phyloP scores from a whole-genome alignment of 2,329 filamentous ascomycete species.

The Fusarium compactum region DNA sequence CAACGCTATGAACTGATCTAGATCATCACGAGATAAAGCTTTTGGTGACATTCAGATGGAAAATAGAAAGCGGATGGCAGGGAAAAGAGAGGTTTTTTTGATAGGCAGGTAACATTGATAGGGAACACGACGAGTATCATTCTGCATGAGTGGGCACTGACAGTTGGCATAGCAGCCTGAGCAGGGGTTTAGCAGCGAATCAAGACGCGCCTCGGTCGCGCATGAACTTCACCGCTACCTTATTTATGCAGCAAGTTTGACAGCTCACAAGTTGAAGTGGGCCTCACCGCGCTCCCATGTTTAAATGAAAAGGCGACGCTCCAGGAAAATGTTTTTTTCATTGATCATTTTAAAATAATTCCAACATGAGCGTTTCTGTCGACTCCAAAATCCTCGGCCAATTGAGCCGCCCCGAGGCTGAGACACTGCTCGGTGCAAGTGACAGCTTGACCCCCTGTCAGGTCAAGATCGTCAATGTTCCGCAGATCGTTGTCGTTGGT shows the following conservation, averaged over 20 bases:
- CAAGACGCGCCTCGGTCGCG: neutral
- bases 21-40: neutral
- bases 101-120: neutral
- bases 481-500: neutral
- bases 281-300: neutral
- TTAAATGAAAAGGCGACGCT: neutral
- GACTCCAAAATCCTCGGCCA: neutral
- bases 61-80: neutral
- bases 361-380: neutral
- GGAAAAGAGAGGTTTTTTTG: neutral
- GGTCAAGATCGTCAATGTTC: neutral
- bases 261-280: neutral
- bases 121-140: neutral
- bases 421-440: neutral
- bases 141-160: slow-evolving; percentile 1
- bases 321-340: neutral
- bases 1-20: neutral
- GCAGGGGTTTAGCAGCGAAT: neutral
- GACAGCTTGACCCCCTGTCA: neutral
- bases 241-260: neutral
- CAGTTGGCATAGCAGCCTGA: neutral
- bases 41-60: neutral
- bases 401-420: neutral
- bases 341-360: neutral
- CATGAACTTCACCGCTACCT: neutral